Evolutionary conservation across 2,329 filamentous ascomycete species (phyloP), one percentile per base, ranked within the genome.

Genomic region (Cryphonectria japonica): DNA sequence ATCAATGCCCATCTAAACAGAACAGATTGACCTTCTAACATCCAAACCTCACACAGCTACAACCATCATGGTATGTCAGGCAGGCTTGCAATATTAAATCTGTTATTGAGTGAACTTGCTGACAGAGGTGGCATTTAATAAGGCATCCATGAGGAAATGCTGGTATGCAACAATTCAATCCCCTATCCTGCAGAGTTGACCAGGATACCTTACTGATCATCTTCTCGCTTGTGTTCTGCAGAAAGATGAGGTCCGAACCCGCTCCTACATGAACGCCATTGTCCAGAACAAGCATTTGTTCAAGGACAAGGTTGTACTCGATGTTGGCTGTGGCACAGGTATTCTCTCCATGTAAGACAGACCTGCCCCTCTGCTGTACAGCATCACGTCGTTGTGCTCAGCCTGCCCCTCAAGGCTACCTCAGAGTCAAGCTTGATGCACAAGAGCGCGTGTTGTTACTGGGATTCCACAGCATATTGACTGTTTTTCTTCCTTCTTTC

Each of bases 171-270:
- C 72, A 73, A 73, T 71, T 71, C 69, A 73, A 37, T 52, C 64
- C 57, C 61, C 46, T 62, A 50, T 61, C 62, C n/a, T 41, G n/a
- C 19, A 22, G 4, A 29, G 34, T 34, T 63, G 43, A 67, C 8
- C 34, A 62, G 50, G 39, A 62, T 26, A 75, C 41, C 63, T 32
- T 70, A 71, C 78, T 80, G 75, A 80, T 71, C 64, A 46, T 50
- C 32, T 41, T 41, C 67, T 59, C 22, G 41, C 67, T 60, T 39
- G 50, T 43, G 50, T 59, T 60, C 43, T 79, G 73, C 79, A 97
- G 93, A 98, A 98, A 92, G 96, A 99, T 84, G 96, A 99, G 83
- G 95, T 99, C 73, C 94, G 96, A 76, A 99, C 96, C 70, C 89
- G 91, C 81, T 97, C 94, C 73, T 99, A 99, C 87, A 95, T 97